A percentile compares a stretch with the other conserved stretches of the same genome.
Conservation (phyloP, 805 yeast species). For the Yamadazyma kitorensis region DNA sequence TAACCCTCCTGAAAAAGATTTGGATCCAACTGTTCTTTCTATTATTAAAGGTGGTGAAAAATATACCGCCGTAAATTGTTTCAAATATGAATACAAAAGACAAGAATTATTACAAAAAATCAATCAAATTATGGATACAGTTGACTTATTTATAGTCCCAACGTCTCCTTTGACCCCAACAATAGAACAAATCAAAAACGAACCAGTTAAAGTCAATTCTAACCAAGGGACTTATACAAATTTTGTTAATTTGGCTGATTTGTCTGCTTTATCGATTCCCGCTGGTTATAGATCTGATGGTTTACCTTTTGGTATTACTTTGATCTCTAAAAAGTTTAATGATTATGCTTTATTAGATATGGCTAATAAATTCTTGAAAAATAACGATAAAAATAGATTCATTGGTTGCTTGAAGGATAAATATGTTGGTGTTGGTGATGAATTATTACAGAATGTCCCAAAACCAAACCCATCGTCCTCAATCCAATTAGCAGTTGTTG, state of each 20-base stretch:
- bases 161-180: conserved; percentile 93
- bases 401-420: conserved; percentile 51
- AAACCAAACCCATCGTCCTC: conserved; percentile 36
- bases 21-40: conserved; percentile 80
- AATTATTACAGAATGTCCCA: conserved; percentile 46
- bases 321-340: conserved; percentile 76
- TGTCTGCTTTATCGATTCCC: conserved; percentile 90
- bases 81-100: conserved; percentile 83
- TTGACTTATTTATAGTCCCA: conserved; percentile 84
- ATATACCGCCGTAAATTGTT: conserved; percentile 78
- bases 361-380: conserved; percentile 67
- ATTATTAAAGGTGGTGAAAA: conserved; percentile 79
- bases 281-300: conserved; percentile 84
- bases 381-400: conserved; percentile 46
- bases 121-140: conserved; percentile 47
- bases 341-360: conserved; percentile 87
- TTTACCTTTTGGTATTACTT: conserved; percentile 85
- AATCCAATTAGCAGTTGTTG: conserved; percentile 86
- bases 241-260: conserved; percentile 90
- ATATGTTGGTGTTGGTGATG: conserved; percentile 40
- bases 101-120: conserved; percentile 72
- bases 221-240: conserved; percentile 98
- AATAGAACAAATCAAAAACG: conserved; percentile 64
- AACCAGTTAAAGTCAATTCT: conserved; percentile 82
- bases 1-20: conserved; percentile 62